Evolutionary conservation across 306 rosid species (phyloP).

Genomic region (Lathyrus sativus): DNA sequence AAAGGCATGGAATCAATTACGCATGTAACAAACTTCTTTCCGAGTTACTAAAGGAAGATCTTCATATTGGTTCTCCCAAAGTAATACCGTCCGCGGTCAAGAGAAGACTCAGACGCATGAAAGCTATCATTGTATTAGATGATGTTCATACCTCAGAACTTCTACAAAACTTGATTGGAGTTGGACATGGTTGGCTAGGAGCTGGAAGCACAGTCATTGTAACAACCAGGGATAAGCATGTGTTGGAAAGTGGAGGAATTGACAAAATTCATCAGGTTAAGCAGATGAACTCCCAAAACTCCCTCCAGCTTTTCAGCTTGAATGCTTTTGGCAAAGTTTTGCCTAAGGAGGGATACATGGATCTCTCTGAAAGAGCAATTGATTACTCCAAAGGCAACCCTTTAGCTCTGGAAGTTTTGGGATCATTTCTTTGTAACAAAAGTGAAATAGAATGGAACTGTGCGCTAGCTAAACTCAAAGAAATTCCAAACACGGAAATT

Average conservation of each 20-base stretch:
- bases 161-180: neutral
- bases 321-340: conserved; percentile 26
- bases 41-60: neutral
- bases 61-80: conserved; percentile 17
- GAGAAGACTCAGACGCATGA: conserved; percentile 10
- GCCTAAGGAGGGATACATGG: neutral
- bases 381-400: conserved; percentile 35
- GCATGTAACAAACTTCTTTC: conserved; percentile 2
- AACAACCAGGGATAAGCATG: conserved; percentile 27
- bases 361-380: conserved; percentile 23
- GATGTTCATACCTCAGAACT: conserved; percentile 4
- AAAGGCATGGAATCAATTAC: neutral
- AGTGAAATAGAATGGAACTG: conserved; percentile 34
- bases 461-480: conserved; percentile 14
- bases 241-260: neutral
- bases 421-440: conserved; percentile 18
- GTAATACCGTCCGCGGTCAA: neutral
- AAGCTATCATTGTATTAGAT: conserved; percentile 32
- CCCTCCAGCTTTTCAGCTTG: conserved; percentile 30
- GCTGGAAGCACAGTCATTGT: conserved; percentile 28
- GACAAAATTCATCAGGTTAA: conserved; percentile 32
- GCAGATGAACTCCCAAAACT: conserved; percentile 28
- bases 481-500: conserved; percentile 3
- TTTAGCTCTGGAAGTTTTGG: conserved; percentile 38
- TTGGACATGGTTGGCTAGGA: neutral